Evolutionary conservation across 192 early-diverging fungal genomes (phyloP), one percentile per base, ranked within the genome.

Genomic region (Diversispora epigaea): DNA sequence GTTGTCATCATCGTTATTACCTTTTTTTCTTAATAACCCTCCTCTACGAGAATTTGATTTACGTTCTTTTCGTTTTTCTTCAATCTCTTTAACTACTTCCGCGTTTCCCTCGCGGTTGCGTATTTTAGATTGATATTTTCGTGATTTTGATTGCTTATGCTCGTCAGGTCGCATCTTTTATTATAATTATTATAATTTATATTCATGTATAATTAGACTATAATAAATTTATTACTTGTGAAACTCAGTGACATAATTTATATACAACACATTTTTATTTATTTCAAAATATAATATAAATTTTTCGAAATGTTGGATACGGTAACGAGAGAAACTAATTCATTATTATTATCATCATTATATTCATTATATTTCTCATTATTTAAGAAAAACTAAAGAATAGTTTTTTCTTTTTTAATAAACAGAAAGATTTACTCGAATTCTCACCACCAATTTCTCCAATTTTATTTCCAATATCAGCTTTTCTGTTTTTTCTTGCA

Each of bases 401-500:
- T 0, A 32, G 25, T 32, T 32, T 2, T 32, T 32, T 32, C 25
- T 32, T 32, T 32, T 32, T 32, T 32, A 32, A 32, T 32, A 32
- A 32, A 32, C 25, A 32, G 25, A 32, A 32, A 32, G 25, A 32
- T 32, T 32, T 32, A 32, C 25, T 32, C 25, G 25, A 32, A 0
- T 32, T 32, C 2, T 32, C 25, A 32, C 25, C 71, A 22, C 71
- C 57, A 21, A 32, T 73, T 15, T 10, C 71, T 21, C 56, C 46
- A 61, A 3, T 19, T 46, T 25, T 61, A 17, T 73, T 73, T 47
- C 71, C 71, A 10, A n/a, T 46, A 19, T 43, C 60, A 17, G 71
- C 71, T 19, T 61, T 73, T 40, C 0, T 73, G 25, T n/a, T 73
- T 8, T 73, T 73, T 12, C 22, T 73, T 45, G 41, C 54, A 41